Conservation (phyloP, 2,329 filamentous ascomycete species). For the Apiospora koreana region DNA sequence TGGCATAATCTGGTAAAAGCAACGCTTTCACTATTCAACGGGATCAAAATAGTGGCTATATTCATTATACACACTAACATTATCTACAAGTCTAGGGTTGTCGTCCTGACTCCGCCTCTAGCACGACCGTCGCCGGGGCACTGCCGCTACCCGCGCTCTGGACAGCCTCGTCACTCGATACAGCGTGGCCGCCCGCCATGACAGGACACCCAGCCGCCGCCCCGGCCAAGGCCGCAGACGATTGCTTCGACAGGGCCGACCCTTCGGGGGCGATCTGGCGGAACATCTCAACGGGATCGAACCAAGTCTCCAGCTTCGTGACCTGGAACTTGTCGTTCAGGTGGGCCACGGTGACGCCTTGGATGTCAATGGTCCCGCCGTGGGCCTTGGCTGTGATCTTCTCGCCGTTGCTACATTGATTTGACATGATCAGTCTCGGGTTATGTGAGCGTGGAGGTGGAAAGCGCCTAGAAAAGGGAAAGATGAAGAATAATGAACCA, state of each 20-base stretch:
- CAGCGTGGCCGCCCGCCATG: background rate
- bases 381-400: conserved; percentile 64
- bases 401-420: conserved; percentile 42
- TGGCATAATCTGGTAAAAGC: too few species aligned
- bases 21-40: too few species aligned
- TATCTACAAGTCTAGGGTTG: background rate
- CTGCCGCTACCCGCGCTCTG: background rate
- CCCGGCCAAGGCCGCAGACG: background rate
- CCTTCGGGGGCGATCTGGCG: conserved; percentile 52
- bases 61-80: background rate
- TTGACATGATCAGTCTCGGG: background rate
- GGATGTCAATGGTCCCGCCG: conserved; percentile 61
- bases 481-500: conserved; percentile 16
- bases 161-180: background rate
- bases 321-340: conserved; percentile 63
- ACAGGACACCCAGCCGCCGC: background rate
- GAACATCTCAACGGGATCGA: conserved; percentile 68
- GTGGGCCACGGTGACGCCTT: conserved; percentile 62
- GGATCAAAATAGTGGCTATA: background rate
- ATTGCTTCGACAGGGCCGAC: background rate
- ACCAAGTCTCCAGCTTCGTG: conserved; percentile 62
- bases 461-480: background rate
- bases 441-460: too few species aligned
- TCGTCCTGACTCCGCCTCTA: background rate
- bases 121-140: background rate